These are phyloP conservation scores for Chloris gayana DNA, from an alignment of 176 grass and related monocot genomes.

Conservation along the genomic window DNA sequence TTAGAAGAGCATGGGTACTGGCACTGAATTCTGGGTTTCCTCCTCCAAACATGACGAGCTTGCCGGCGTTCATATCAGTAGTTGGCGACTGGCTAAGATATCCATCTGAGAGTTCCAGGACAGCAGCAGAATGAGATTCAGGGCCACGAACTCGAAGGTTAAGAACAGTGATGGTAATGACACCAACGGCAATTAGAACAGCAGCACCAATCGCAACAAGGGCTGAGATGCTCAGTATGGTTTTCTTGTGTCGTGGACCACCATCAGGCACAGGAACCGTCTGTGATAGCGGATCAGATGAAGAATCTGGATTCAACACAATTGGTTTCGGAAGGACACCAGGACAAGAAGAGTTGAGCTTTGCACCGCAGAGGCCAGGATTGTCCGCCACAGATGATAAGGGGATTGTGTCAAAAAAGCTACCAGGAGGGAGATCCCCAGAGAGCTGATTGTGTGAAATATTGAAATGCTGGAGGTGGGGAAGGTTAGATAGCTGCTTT, in stretches of 20 bases:
- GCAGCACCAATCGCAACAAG: slow-evolving; percentile 93
- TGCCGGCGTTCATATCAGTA: slow-evolving; percentile 81
- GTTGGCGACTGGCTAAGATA: slow-evolving; percentile 91
- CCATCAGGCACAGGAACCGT: slow-evolving; percentile 28
- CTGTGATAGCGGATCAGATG: slow-evolving; percentile 45
- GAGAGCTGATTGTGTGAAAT: slow-evolving; percentile 88
- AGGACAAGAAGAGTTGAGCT: slow-evolving; percentile 80
- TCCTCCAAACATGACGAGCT: slow-evolving; percentile 94
- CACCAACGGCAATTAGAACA: slow-evolving; percentile 81
- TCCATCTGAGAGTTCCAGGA: slow-evolving; percentile 74
- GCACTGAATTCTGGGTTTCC: slow-evolving; percentile 95
- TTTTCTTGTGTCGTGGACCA: slow-evolving; percentile 73
- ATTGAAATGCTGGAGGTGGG: slow-evolving; percentile 75
- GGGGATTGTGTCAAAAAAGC: slow-evolving; percentile 88
- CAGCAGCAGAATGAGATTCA: slow-evolving; percentile 56
- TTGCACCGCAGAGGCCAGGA: slow-evolving; percentile 82
- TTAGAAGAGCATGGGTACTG: slow-evolving; percentile 82
- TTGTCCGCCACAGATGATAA: slow-evolving; percentile 77
- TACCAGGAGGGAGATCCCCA: slow-evolving; percentile 89
- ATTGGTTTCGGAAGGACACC: slow-evolving; percentile 90
- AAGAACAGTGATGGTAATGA: slow-evolving; percentile 85
- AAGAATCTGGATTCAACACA: slow-evolving; percentile 82
- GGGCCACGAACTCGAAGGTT: slow-evolving; percentile 69
- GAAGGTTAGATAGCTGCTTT: slow-evolving; percentile 80
- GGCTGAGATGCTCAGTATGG: slow-evolving; percentile 92